Percentiles rank a stretch among this genome's conserved stretches.
phyloP scores from a whole-genome alignment of 2,329 filamentous ascomycete species.

The Nemania diffusa region DNA sequence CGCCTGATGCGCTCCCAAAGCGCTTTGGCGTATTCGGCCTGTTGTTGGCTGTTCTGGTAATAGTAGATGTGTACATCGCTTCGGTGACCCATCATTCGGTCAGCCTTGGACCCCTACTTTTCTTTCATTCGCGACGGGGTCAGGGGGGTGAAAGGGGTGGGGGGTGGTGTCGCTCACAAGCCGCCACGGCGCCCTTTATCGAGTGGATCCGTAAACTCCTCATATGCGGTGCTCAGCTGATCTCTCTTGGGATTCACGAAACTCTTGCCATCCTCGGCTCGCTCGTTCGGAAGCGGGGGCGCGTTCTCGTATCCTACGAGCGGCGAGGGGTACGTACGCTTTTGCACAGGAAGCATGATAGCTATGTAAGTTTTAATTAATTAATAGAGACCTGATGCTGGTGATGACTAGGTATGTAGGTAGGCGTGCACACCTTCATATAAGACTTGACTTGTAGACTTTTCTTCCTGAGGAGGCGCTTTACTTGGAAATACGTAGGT shows the following conservation, averaged over 20 bases:
- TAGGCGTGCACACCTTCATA: neutral
- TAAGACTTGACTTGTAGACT: neutral
- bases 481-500: neutral
- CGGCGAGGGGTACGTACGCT: slow-evolving; percentile 63
- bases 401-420: neutral
- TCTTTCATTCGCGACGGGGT: neutral
- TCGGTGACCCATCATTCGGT: neutral
- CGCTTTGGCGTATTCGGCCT: slow-evolving; percentile 74
- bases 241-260: slow-evolving; percentile 70
- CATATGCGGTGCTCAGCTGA: slow-evolving; percentile 74
- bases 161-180: slow-evolving; percentile 65
- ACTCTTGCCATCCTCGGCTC: slow-evolving; percentile 79
- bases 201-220: slow-evolving; percentile 74
- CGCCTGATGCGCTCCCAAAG: slow-evolving; percentile 81
- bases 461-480: neutral
- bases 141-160: neutral
- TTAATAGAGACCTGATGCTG: neutral
- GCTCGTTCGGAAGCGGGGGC: slow-evolving; percentile 67
- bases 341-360: slow-evolving; percentile 21
- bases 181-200: slow-evolving; percentile 73
- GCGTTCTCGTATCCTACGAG: slow-evolving; percentile 67
- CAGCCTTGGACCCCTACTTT: neutral
- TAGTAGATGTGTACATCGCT: slow-evolving; percentile 89
- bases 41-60: slow-evolving; percentile 69
- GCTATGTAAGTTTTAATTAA: no score